These are phyloP conservation scores for Wallemia hederae DNA, from an alignment of 1,284 basidiomycete species.

Conservation along the genomic window DNA sequence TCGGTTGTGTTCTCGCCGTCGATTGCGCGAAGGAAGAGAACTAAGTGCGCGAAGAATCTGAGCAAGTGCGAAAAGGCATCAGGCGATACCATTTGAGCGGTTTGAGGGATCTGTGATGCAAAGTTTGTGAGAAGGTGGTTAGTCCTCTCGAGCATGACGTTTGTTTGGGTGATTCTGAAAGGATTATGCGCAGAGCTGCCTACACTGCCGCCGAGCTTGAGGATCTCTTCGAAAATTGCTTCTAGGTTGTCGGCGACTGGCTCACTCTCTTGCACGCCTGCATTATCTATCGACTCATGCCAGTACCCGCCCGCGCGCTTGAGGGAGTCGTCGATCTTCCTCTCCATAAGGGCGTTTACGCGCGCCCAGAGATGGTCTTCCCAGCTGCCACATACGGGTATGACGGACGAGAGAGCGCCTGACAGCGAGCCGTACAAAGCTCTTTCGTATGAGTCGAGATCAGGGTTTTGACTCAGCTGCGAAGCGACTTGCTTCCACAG, in stretches of 20 bases:
- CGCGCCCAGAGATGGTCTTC: conserved; percentile 87
- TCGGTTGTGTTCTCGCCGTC: conserved; percentile 19
- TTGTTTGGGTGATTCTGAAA: conserved; percentile 57
- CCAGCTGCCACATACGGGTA: conserved; percentile 57
- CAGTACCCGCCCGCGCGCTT: conserved; percentile 15
- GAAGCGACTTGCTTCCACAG: conserved; percentile 40
- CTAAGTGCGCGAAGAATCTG: conserved; percentile 87
- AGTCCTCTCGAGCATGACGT: conserved; percentile 49
- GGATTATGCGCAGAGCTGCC: conserved; percentile 36
- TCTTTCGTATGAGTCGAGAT: conserved; percentile 42
- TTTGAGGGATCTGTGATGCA: conserved; percentile 25
- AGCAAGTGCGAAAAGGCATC: conserved; percentile 25
- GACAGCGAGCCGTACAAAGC: conserved; percentile 62
- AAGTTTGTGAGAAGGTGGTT: conserved; percentile 41
- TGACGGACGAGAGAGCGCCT: conserved; percentile 47
- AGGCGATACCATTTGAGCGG: conserved; percentile 19
- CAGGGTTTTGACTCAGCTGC: conserved; percentile 21
- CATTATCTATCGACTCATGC: conserved; percentile 27
- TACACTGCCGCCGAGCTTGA: conserved; percentile 11
- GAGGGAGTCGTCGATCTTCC: conserved; percentile 30
- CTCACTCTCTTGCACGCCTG: conserved; percentile 24
- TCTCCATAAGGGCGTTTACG: conserved; percentile 55
- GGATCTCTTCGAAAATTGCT: conserved; percentile 15
- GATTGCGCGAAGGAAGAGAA: conserved; percentile 61
- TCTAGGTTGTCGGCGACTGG: conserved; percentile 15